Base-by-base conservation (phyloP, 2,329 filamentous ascomycete species). In the Aureobasidium sp. region DNA sequence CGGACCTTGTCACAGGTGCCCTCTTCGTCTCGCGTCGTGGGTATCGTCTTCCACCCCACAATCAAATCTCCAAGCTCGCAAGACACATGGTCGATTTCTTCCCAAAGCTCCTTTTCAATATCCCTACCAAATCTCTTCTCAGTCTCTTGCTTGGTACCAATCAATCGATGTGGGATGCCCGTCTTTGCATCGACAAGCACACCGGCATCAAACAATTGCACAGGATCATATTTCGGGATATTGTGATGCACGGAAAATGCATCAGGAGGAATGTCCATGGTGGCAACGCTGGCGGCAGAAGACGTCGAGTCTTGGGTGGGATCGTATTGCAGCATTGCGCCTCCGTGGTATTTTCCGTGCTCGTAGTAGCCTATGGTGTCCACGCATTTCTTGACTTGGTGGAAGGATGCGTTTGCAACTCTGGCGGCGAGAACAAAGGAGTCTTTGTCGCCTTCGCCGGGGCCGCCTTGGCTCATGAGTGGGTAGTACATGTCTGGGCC, bases 381-480 rank as follows among this genome's bases (percentile, higher is more conserved):
- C 47, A 69, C 70, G 17, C 61, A 61, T 29, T 64, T 48, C 31
- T 53, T 59, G 49, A 80, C 78, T 37, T 75, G 71, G 65, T 79
- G 78, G 66, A 75, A 79, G 2, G 73, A 67, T 11, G 74, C 69
- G 6, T 70, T 66, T 1, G 78, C 67, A 7, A 70, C 76, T 5
- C 74, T 65, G 7, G 79, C 77, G 5, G 78, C 79, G 3, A 75
- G 70, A n/a, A 78, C 67, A 65, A 81, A 81, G 0, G 78, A 81
- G 66, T 81, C 79, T 66, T 81, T 81, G 68, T 81, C 79, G 17
- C 79, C 79, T 68, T 81, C 73, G 12, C 79, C 79, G 0, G 75
- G 70, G 8, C 75, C 78, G 37, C 78, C 78, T 67, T 80, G 78
- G 4, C 74, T 76, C 9, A 79, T 70, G 0, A 81, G 68, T 0